These are phyloP conservation scores for Xerocomellus dryophilus DNA, from an alignment of 768 basidiomycete genomes.

Conservation along the genomic window DNA sequence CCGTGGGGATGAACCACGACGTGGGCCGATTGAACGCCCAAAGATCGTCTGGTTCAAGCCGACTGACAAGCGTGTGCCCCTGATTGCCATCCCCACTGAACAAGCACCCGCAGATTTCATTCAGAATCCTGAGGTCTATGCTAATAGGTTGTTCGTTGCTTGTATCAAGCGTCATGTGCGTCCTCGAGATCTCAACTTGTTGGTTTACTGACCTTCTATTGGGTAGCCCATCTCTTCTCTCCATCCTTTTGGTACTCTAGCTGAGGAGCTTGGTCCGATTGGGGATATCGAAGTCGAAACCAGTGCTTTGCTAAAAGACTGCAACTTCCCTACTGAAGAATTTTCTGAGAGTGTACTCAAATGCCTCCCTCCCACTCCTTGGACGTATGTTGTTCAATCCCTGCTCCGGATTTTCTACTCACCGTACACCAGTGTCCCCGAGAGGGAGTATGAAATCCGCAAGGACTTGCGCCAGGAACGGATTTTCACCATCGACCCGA, in stretches of 20 bases:
- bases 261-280: conserved; percentile 96
- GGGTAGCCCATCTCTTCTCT: conserved; percentile 86
- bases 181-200: conserved; percentile 17
- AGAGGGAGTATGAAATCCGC: conserved; percentile 82
- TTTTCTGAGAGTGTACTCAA: conserved; percentile 94
- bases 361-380: conserved; percentile 93
- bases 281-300: conserved; percentile 99
- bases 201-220: conserved; percentile 19
- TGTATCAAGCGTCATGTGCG: conserved; percentile 97
- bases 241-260: conserved; percentile 97
- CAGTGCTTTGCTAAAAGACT: conserved; percentile 94
- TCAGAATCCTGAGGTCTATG: conserved; percentile 88
- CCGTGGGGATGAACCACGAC: conserved; percentile 77
- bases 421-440: conserved; percentile 63
- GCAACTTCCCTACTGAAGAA: conserved; percentile 98
- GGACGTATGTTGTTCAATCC: conserved; percentile 57
- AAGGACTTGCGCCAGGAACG: conserved; percentile 83
- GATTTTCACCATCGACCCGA: conserved; percentile 92
- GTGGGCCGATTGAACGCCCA: conserved; percentile 79
- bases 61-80: conserved; percentile 96
- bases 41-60: conserved; percentile 99
- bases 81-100: conserved; percentile 98
- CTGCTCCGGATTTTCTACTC: not conserved
- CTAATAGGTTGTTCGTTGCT: conserved; percentile 89
- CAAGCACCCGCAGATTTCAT: conserved; percentile 97